Evolutionary conservation across 495 filamentous ascomycete genomes (phyloP).

Genomic region (Neurospora sp.): DNA sequence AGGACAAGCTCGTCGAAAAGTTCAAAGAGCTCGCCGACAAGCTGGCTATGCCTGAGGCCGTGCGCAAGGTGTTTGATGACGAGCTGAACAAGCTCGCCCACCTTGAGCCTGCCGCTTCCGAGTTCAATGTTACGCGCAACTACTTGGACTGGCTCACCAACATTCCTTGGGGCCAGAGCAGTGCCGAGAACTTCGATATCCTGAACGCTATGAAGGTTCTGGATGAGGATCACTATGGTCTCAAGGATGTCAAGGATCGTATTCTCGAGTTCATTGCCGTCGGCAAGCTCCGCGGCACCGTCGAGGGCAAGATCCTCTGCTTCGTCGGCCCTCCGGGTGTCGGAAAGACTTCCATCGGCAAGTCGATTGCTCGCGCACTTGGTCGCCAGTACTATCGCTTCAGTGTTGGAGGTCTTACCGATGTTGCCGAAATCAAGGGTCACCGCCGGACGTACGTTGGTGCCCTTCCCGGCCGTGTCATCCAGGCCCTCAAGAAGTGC

Average conservation of each 20-base stretch:
- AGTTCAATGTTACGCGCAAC: conserved; percentile 98
- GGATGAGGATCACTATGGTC: conserved; percentile 93
- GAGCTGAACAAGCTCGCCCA: conserved; percentile 95
- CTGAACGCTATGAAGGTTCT: conserved; percentile 80
- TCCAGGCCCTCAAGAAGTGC: conserved; percentile 97
- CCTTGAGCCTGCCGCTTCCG: conserved; percentile 87
- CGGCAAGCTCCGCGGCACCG: conserved; percentile 90
- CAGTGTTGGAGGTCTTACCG: conserved; percentile 90
- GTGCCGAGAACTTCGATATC: conserved; percentile 93
- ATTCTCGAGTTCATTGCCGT: conserved; percentile 99
- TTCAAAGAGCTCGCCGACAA: conserved; percentile 94
- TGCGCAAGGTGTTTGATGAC: conserved; percentile 96
- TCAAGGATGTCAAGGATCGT: conserved; percentile 98
- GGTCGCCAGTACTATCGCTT: conserved; percentile 97
- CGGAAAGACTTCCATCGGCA: conserved; percentile 97
- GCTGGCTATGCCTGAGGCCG: conserved; percentile 90
- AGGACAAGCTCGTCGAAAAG: conserved; percentile 93
- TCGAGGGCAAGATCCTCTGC: conserved; percentile 98
- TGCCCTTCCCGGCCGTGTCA: conserved; percentile 89
- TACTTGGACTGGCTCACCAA: conserved; percentile 98
- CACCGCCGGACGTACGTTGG: conserved; percentile 96
- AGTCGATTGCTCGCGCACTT: conserved; percentile 89
- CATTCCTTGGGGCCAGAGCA: conserved; percentile 94
- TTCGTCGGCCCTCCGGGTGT: conserved; percentile 93
- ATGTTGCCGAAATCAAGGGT: conserved; percentile 99